Evolutionary conservation across 2,329 filamentous ascomycete genomes (phyloP), one percentile per base, ranked within the genome.

Genomic region (Pseudonectria buxi): DNA sequence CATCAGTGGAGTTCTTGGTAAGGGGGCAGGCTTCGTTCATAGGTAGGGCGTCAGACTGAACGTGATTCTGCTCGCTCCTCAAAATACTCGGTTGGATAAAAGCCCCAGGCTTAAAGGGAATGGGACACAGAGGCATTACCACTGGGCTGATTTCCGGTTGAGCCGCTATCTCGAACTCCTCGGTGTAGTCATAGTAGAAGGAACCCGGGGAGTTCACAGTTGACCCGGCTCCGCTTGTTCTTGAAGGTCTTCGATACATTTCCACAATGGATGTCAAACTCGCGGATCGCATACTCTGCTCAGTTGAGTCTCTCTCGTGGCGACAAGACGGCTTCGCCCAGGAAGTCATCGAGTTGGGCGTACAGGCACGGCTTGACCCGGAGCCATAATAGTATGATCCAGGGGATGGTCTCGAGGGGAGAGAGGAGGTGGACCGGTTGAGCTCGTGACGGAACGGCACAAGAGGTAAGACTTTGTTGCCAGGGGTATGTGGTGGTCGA

Each of bases 181-280:
- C 71, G 13, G 61, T 68, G 46, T 74, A 74, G 46, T 75, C 71
- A 41, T 74, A 74, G 46, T 72, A 74, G 26, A 67, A 59, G 28
- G 66, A 58, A 39, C 60, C 49, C 25, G 46, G 37, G 30, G 56
- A 45, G 36, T 54, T 58, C n/a, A 56, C 40, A 22, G 49, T 39
- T 25, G 50, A 54, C 4, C 47, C 53, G 24, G 45, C 45, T 14
- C 47, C 53, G 28, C 53, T 56, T 35, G 47, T 34, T 12, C 48
- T 42, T 14, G 43, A 39, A 6, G 53, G 53, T 18, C 51, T 50
- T 26, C 54, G 55, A 34, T 74, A 71, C 61, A 71, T 67, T 38
- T 71, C 67, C 10, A 68, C 62, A 34, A 70, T 64, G 2, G 72
- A 74, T 12, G 67, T 69, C 28, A 74, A 46, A 41, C 71, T 74